A percentile compares a stretch with the other conserved stretches of the same genome.
Conservation (phyloP, 495 filamentous ascomycete genomes). For the Chaetomium fimeti region DNA sequence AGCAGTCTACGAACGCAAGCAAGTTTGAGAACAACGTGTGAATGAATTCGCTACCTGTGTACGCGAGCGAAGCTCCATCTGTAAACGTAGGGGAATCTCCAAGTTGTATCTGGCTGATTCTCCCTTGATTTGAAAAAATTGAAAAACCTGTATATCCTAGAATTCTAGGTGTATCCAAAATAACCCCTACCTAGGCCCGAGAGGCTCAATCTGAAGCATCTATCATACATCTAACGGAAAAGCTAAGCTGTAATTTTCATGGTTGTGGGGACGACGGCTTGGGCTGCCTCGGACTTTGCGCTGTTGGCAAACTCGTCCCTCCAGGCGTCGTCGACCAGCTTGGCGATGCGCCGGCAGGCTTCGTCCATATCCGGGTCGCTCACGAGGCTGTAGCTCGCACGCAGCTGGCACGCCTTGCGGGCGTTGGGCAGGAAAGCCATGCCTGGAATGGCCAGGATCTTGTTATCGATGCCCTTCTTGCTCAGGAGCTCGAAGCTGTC, state of each 20-base stretch:
- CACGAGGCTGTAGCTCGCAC: slow-evolving; percentile 19
- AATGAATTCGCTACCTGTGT: too few relatives aligned
- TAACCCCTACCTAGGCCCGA: too few relatives aligned
- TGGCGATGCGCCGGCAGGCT: slow-evolving; percentile 18
- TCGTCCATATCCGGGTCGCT: slow-evolving; percentile 15
- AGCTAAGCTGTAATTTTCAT: not conserved
- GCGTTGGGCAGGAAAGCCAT: slow-evolving; percentile 19
- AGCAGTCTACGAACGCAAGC: too few relatives aligned
- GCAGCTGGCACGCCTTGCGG: slow-evolving; percentile 14
- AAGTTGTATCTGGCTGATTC: too few relatives aligned
- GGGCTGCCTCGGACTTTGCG: not conserved
- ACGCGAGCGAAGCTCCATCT: too few relatives aligned
- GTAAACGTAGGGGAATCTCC: too few relatives aligned
- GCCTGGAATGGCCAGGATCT: slow-evolving; percentile 18
- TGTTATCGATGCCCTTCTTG: slow-evolving; percentile 15
- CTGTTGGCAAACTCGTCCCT: not conserved
- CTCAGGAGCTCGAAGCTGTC: slow-evolving; percentile 22
- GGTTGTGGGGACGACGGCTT: not conserved
- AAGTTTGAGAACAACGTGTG: too few relatives aligned
- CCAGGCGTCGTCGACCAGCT: slow-evolving; percentile 15
- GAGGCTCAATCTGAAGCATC: not conserved
- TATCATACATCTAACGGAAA: not conserved
- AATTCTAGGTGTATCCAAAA: too few relatives aligned
- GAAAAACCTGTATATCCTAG: too few relatives aligned
- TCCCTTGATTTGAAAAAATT: too few relatives aligned